These are phyloP conservation scores for Colletotrichum spinosum DNA, from an alignment of 2,329 filamentous ascomycete species.

Conservation along the genomic window DNA sequence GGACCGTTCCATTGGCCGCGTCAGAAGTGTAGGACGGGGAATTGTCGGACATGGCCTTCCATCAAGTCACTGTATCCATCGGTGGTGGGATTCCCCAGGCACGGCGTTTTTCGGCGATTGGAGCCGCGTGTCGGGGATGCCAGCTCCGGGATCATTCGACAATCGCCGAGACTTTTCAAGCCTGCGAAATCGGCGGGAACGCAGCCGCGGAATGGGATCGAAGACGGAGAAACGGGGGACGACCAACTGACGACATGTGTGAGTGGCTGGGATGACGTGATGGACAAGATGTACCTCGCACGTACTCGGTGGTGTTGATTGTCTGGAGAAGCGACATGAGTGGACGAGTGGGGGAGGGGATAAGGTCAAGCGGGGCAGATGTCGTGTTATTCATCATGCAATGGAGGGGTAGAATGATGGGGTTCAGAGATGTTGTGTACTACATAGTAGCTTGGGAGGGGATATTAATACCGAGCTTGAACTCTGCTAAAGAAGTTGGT, in stretches of 20 bases:
- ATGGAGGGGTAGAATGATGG: slow-evolving; percentile 33
- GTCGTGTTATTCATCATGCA: slow-evolving; percentile 25
- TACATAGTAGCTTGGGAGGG: neutral
- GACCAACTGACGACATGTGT: slow-evolving; percentile 5
- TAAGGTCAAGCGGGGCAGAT: slow-evolving; percentile 21
- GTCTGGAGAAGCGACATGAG: neutral
- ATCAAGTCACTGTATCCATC: too few relatives aligned
- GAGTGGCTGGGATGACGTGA: slow-evolving; percentile 28
- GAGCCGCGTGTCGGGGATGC: neutral
- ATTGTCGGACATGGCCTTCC: too few relatives aligned
- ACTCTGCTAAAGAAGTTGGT: neutral
- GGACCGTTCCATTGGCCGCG: neutral
- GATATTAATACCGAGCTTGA: slow-evolving; percentile 5
- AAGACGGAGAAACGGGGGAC: neutral
- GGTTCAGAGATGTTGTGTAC: neutral
- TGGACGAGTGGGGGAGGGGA: slow-evolving; percentile 2
- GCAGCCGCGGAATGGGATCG: slow-evolving; percentile 11
- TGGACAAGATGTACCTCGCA: slow-evolving; percentile 9
- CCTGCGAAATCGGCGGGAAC: slow-evolving; percentile 16
- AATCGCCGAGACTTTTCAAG: neutral
- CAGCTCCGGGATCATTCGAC: neutral
- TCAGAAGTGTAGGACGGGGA: too few relatives aligned
- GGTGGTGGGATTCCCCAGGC: neutral
- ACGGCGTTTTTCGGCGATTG: slow-evolving; percentile 10
- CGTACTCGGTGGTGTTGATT: slow-evolving; percentile 8